Evolutionary conservation across 2,329 filamentous ascomycete genomes (phyloP).

Genomic region (Cadophora sp.): DNA sequence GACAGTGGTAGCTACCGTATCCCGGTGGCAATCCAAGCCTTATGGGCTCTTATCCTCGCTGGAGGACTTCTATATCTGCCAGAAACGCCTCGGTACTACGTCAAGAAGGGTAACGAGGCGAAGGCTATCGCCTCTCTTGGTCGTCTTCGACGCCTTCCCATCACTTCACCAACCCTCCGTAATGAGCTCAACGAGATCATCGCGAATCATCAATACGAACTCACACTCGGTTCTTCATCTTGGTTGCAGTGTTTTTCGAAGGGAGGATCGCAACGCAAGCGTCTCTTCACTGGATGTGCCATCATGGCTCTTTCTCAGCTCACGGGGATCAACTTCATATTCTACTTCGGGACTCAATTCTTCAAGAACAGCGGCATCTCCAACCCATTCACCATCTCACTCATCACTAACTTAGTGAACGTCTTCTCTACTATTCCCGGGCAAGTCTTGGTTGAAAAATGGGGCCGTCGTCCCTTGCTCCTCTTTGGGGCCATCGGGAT

Average conservation of each 20-base stretch:
- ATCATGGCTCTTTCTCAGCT: slow-evolving; percentile 69
- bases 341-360: slow-evolving; percentile 67
- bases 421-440: slow-evolving; percentile 69
- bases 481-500: slow-evolving; percentile 70
- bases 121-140: slow-evolving; percentile 63
- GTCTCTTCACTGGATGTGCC: slow-evolving; percentile 69
- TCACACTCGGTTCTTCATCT: slow-evolving; percentile 55
- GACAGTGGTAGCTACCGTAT: slow-evolving; percentile 68
- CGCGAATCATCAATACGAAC: slow-evolving; percentile 70
- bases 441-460: slow-evolving; percentile 67
- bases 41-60: slow-evolving; percentile 68
- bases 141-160: slow-evolving; percentile 64
- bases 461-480: slow-evolving; percentile 72
- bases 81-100: slow-evolving; percentile 76
- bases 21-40: slow-evolving; percentile 53
- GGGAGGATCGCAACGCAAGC: slow-evolving; percentile 59
- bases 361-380: slow-evolving; percentile 62
- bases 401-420: slow-evolving; percentile 71
- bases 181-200: slow-evolving; percentile 68
- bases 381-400: slow-evolving; percentile 62
- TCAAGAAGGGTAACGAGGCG: slow-evolving; percentile 63
- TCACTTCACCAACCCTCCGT: slow-evolving; percentile 62
- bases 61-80: slow-evolving; percentile 71
- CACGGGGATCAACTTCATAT: slow-evolving; percentile 64
- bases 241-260: slow-evolving; percentile 60